phyloP scores from a whole-genome alignment of 352 stramenopile genomes.

The Pythium sukuiense region DNA sequence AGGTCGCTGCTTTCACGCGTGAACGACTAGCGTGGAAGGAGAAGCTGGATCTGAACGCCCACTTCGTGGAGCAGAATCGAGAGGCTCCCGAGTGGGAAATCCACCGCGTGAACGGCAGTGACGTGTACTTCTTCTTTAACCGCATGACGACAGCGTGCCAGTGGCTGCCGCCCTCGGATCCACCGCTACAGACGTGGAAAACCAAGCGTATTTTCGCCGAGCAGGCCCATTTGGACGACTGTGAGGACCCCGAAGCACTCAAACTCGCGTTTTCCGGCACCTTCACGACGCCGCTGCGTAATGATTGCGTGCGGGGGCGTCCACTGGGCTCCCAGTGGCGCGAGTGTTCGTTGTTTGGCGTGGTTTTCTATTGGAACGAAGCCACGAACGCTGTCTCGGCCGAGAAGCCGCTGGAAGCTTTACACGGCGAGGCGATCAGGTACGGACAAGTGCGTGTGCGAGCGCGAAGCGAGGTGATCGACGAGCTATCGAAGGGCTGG shows the following conservation, averaged over 20 bases:
- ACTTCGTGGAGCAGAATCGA: constrained; percentile 58
- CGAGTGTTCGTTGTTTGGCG: constrained; percentile 48
- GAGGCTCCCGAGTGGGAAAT: constrained; percentile 57
- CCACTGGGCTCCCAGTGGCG: constrained; percentile 45
- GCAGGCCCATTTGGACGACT: constrained; percentile 45
- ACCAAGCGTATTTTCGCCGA: constrained; percentile 60
- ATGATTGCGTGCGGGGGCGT: constrained; percentile 43
- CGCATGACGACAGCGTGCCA: constrained; percentile 46
- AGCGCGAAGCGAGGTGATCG: constrained; percentile 62
- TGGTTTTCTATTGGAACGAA: constrained; percentile 56
- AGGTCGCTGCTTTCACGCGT: constrained; percentile 34
- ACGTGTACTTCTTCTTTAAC: constrained; percentile 82
- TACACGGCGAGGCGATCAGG: constrained; percentile 47
- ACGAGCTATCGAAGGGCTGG: constrained; percentile 45
- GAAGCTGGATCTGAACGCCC: constrained; percentile 44
- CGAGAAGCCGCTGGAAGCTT: constrained; percentile 56
- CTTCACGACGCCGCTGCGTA: constrained; percentile 31
- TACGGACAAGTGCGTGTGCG: constrained; percentile 56
- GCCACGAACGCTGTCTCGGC: constrained; percentile 36
- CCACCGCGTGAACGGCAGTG: constrained; percentile 48
- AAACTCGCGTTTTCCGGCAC: constrained; percentile 47
- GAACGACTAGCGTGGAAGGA: constrained; percentile 63
- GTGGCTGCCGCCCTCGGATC: constrained; percentile 49
- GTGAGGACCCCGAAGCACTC: constrained; percentile 45
- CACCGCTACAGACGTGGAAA: constrained; percentile 39